Conservation (phyloP, 2,329 filamentous ascomycete species). For the Aspergillus japonicus region DNA sequence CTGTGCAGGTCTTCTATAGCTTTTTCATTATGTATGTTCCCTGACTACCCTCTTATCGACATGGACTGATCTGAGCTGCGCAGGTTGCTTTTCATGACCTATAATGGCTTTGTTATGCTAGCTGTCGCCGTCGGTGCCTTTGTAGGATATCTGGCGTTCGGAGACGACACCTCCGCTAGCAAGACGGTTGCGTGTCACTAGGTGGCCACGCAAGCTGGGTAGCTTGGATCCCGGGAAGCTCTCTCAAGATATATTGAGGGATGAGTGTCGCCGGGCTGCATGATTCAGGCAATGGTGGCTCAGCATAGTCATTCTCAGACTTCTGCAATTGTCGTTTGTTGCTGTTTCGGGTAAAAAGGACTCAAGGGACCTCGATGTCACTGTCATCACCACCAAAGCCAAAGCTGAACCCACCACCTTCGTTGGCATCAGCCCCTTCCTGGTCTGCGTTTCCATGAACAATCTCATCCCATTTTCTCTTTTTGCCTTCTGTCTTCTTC, state of each 20-base stretch:
- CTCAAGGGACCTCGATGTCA: slow-evolving; percentile 51
- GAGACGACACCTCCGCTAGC: slow-evolving; percentile 64
- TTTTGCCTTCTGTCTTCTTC: slow-evolving; percentile 62
- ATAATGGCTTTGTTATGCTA: slow-evolving; percentile 97
- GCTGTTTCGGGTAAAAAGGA: neutral
- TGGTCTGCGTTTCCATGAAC: slow-evolving; percentile 57
- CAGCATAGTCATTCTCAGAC: slow-evolving; percentile 4
- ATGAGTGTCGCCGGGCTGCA: neutral
- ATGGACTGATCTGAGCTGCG: slow-evolving; percentile 3
- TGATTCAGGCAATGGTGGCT: neutral
- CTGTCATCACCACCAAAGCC: slow-evolving; percentile 61
- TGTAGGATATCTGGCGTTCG: slow-evolving; percentile 81
- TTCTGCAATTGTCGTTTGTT: neutral
- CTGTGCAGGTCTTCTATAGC: slow-evolving; percentile 93
- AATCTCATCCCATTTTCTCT: slow-evolving; percentile 83
- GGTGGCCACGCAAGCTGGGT: slow-evolving; percentile 20
- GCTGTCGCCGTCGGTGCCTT: slow-evolving; percentile 86
- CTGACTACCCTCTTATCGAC: neutral
- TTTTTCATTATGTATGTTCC: slow-evolving; percentile 96
- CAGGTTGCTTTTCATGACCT: slow-evolving; percentile 99
- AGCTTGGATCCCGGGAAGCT: neutral
- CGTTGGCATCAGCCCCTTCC: slow-evolving; percentile 21
- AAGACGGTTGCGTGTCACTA: slow-evolving; percentile 93
- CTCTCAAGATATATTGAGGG: neutral
- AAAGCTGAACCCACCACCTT: slow-evolving; percentile 59